phyloP scores from a whole-genome alignment of 345 rosid genomes.

The Pistacia atlantica region DNA sequence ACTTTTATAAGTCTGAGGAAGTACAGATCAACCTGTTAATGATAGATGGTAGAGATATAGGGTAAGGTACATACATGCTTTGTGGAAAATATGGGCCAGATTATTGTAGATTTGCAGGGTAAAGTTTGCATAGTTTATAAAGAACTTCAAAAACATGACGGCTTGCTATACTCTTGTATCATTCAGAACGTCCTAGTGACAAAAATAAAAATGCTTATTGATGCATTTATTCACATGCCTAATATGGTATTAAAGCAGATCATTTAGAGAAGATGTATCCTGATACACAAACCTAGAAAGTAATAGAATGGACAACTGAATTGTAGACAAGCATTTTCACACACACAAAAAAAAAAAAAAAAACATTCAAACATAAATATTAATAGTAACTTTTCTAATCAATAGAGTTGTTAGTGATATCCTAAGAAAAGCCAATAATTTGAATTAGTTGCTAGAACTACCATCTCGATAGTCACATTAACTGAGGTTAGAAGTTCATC shows the following conservation, averaged over 20 bases:
- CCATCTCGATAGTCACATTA: conserved; percentile 11
- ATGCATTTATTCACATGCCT: background rate
- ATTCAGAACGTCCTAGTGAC: background rate
- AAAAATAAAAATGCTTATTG: background rate
- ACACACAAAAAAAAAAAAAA: background rate
- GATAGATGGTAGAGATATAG: background rate
- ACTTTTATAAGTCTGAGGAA: background rate
- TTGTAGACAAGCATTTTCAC: background rate
- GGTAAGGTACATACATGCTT: background rate
- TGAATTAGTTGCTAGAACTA: background rate
- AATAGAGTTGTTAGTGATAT: background rate
- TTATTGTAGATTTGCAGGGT: background rate
- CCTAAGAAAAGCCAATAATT: background rate
- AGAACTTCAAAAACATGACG: background rate
- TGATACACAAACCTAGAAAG: background rate
- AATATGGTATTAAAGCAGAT: conserved; percentile 7
- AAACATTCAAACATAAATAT: background rate
- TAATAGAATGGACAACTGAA: background rate
- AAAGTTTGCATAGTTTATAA: background rate
- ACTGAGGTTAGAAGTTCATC: background rate
- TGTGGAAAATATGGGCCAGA: background rate
- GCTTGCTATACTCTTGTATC: background rate
- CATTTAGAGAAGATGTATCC: background rate
- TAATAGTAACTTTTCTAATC: background rate
- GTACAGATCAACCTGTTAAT: background rate